Evolutionary conservation across 805 yeast genomes (phyloP).

Genomic region (Komagataella populi): DNA sequence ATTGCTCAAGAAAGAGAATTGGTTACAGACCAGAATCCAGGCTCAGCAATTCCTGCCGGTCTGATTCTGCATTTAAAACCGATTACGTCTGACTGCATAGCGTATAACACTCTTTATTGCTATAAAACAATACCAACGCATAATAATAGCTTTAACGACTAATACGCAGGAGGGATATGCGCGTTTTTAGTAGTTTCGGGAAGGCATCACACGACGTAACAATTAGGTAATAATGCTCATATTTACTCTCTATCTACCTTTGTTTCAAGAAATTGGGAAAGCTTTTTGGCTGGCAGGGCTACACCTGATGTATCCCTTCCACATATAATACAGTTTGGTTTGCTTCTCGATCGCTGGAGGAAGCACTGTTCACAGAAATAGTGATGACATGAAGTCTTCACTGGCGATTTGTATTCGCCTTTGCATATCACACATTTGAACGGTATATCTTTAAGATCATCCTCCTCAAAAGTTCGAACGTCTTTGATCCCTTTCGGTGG

Average conservation of each 20-base stretch:
- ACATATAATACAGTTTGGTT: conserved; percentile 42
- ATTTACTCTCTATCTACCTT: too few relatives aligned
- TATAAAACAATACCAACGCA: not conserved
- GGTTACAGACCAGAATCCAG: not conserved
- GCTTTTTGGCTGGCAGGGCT: conserved; percentile 35
- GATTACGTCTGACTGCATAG: not conserved
- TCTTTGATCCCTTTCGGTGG: not conserved
- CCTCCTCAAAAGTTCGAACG: conserved; percentile 1
- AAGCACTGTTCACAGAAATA: conserved; percentile 54
- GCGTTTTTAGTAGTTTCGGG: not conserved
- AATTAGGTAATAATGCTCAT: too few relatives aligned
- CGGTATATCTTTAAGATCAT: conserved; percentile 24
- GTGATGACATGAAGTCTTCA: conserved; percentile 50
- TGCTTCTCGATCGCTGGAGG: conserved; percentile 26
- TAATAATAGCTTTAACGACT: not conserved
- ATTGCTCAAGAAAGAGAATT: too few relatives aligned
- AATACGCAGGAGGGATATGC: not conserved
- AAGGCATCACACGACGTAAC: not conserved
- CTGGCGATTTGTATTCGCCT: conserved; percentile 36
- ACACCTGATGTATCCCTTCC: conserved; percentile 46
- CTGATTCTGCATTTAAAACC: not conserved
- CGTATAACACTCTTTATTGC: too few relatives aligned
- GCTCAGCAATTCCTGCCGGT: not conserved
- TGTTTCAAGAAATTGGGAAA: conserved; percentile 5
- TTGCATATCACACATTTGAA: conserved; percentile 53